phyloP scores from a whole-genome alignment of 441 rosid species.

The Manihot esculenta region DNA sequence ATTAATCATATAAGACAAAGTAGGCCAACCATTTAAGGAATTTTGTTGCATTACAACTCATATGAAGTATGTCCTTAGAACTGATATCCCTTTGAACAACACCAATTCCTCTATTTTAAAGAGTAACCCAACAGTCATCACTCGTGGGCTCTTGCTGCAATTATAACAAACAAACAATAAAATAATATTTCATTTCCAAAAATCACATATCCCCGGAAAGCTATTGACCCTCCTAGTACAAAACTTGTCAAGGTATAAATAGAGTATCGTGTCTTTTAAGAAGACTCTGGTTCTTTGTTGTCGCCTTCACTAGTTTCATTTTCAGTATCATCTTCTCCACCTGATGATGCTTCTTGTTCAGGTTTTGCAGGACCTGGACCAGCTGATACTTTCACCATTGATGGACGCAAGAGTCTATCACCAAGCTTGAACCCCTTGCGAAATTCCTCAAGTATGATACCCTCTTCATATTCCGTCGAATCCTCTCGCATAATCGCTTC shows the following conservation, averaged over 20 bases:
- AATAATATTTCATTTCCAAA: background rate
- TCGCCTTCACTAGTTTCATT: slow-evolving; percentile 31
- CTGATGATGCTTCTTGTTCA: slow-evolving; percentile 33
- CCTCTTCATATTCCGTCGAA: slow-evolving; percentile 72
- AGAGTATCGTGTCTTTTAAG: slow-evolving; percentile 25
- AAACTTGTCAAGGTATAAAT: slow-evolving; percentile 31
- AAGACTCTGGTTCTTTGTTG: slow-evolving; percentile 36
- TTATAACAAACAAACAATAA: background rate
- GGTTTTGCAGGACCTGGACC: slow-evolving; percentile 86
- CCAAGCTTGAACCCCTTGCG: slow-evolving; percentile 87
- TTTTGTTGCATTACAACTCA: no score
- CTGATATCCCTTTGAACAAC: no score
- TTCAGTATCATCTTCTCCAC: slow-evolving; percentile 32
- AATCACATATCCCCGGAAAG: background rate
- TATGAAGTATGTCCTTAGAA: no score
- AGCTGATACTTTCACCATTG: slow-evolving; percentile 98
- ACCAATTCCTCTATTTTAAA: background rate
- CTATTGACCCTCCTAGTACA: slow-evolving; percentile 20
- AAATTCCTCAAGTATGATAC: slow-evolving; percentile 68
- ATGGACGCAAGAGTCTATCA: slow-evolving; percentile 82
- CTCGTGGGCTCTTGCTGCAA: no score
- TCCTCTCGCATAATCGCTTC: slow-evolving; percentile 97
- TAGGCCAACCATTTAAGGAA: no score
- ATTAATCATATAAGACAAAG: no score
- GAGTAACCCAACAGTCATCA: slow-evolving; percentile 9